Evolutionary conservation across 208 protist species (phyloP), one percentile per base, ranked within the genome.

Genomic region (Trypanosoma avium): DNA sequence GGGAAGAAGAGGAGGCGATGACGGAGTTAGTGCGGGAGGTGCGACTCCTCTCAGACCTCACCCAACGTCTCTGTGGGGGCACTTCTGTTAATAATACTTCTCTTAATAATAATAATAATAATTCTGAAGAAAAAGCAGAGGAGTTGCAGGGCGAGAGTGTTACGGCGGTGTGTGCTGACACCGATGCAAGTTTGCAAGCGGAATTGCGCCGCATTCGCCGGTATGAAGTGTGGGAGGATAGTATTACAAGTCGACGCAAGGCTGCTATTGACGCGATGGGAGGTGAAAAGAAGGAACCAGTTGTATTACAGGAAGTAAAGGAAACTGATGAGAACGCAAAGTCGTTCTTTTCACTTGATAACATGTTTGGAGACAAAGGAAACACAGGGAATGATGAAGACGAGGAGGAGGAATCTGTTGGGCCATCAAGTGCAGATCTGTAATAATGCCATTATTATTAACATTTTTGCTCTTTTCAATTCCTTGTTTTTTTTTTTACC

Each of bases 1-100:
- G 75, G n/a, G 77, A 90, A 27, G 68, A 73, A 21, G 87, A 93
- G 55, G 87, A 93, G 1, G 81, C 77, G 26, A 62, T 93, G 22
- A 66, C 73, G 40, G 48, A 56, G 13, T 57, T 93, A n/a, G 77
- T 93, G 36, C 73, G 79, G 30, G 22, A 76, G 29, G 77, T 80
- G 24, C 57, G 59, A 30, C 60, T 55, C 8, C 36, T 82, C 29
- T 52, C 32, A 4, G 79, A 93, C 30, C 43, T 86, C 54, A 79
- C 88, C 70, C 54, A 65, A 52, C 49, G 85, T 2, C 61, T 93
- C 12, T 93, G 87, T 48, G 87, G 81, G n/a, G 61, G 83, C 45
- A 61, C 27, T 17, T 40, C 49, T 2, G 35, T 61, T 49, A 63
- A 56, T 52, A 64, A 24, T 32, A 33, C 50, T 36, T 5, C 48